Base-by-base conservation (phyloP, 2,329 filamentous ascomycete genomes). In the Didymella arachidicola region DNA sequence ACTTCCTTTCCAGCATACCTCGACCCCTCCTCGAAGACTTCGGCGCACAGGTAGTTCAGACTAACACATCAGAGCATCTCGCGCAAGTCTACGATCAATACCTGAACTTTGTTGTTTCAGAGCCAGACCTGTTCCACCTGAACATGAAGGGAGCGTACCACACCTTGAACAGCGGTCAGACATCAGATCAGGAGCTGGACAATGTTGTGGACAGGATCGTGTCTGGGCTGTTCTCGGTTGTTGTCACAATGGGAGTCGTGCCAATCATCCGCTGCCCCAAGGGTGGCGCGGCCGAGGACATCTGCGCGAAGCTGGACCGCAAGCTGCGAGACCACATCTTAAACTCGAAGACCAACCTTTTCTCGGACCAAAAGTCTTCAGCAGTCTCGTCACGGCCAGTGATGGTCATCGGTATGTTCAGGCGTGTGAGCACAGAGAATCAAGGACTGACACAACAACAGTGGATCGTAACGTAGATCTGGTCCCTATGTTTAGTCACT, bases 211-310 rank as follows among this genome's bases (percentile, higher is more conserved):
- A 99, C 77, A 88, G 89, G 66, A 94, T 98, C 63, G 95, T 99
- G 49, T 96, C 91, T 70, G 95, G 95, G 0, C 81, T 99, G n/a
- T 99, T 98, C 79, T 97, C 93, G 63, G 95, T 99, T 47, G 89
- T 95, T 59, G 95, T 96, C n/a, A 99, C 95, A 5, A 97, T 97
- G 92, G 94, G 93, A 89, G 88, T 93, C 2, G 97, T 99, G 67
- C 95, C 95, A 7, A 93, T 99, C 67, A 98, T 99, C 71, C 85
- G 95, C 66, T 97, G 92, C 73, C 93, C 95, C 7, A 97, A 95
- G 74, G 92, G 90, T 48, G 93, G 92, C 34, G 92, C 95, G 3
- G 94, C 95, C 14, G 94, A 98, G 74, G 90, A 97, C 83, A 96
- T 99, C 65, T 90, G 93, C 14, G 91, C 91, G 14, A 97, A 96